A percentile compares a stretch with the other conserved stretches of the same genome.
These are phyloP conservation scores for Pontederia paniculata DNA, from an alignment of 176 grass and related monocot species.

Conservation along the genomic window DNA sequence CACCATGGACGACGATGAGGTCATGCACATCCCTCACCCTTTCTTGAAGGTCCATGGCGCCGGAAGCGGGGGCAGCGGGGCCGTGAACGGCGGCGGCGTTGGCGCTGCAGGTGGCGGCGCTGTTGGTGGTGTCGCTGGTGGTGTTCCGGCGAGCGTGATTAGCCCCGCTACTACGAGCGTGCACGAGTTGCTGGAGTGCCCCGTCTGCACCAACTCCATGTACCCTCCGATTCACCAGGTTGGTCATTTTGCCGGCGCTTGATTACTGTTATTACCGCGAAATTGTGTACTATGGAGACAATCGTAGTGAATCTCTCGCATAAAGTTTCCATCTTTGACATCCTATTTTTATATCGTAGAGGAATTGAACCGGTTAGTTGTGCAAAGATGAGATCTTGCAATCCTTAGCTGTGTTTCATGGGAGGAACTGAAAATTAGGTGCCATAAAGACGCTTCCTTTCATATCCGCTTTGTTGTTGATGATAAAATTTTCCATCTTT, in stretches of 20 bases:
- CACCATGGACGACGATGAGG: constrained; percentile 32
- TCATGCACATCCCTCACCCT: constrained; percentile 26
- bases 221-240: constrained; percentile 82
- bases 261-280: no score
- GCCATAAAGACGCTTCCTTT: no score
- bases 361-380: no score
- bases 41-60: constrained; percentile 31
- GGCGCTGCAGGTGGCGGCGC: not conserved
- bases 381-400: no score
- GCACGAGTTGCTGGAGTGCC: constrained; percentile 94
- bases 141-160: constrained; percentile 1
- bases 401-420: no score
- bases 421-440: no score
- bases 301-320: no score
- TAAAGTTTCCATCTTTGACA: no score
- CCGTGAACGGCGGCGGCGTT: constrained; percentile 17
- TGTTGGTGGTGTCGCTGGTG: not conserved
- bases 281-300: no score
- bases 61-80: constrained; percentile 10
- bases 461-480: no score
- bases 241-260: not conserved
- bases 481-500: no score
- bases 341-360: no score
- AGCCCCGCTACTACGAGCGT: constrained; percentile 45
- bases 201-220: constrained; percentile 98